Base-by-base conservation (phyloP, 768 basidiomycete species). In the Epithele typhae region DNA sequence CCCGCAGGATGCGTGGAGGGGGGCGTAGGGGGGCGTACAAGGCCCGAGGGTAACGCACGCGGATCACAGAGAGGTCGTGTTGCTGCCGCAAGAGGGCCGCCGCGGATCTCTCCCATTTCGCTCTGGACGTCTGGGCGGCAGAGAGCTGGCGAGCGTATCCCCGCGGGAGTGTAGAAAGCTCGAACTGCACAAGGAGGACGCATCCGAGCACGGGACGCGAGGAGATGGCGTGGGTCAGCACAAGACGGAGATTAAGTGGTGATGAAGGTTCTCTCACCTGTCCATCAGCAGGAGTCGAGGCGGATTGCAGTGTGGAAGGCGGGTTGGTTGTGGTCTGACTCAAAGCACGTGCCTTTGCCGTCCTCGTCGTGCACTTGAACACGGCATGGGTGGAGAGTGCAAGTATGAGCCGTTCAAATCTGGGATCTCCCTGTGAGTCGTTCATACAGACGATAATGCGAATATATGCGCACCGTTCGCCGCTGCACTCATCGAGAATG, bases 371-470 rank as follows among this genome's bases (percentile, higher is more conserved):
- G 32, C 58, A 48, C 46, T 67, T 65, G 54, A 72, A 63, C 14
- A 80, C 49, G 1, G 69, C 70, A 55, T 79, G 76, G 2, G 75
- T 80, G 0, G 78, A 78, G 10, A 80, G 55, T 6, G 78, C 70
- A 11, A 81, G 52, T 0, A 80, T 40, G 32, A 81, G 58, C 1
- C 74, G 68, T 49, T 78, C 72, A 48, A 81, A 80, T 55, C 79
- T 81, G n/a, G n/a, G n/a, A n/a, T n/a, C n/a, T n/a, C n/a, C n/a
- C n/a, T n/a, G n/a, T n/a, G n/a, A n/a, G n/a, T n/a, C n/a, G n/a
- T n/a, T n/a, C n/a, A n/a, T n/a, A n/a, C n/a, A n/a, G n/a, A n/a
- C n/a, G n/a, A n/a, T n/a, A n/a, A n/a, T n/a, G n/a, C n/a, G n/a
- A n/a, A n/a, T n/a, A n/a, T n/a, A n/a, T 30, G 8, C 27, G 7